Evolutionary conservation across 192 early-diverging fungal species (phyloP).

Genomic region (Powellomyces hirtus): DNA sequence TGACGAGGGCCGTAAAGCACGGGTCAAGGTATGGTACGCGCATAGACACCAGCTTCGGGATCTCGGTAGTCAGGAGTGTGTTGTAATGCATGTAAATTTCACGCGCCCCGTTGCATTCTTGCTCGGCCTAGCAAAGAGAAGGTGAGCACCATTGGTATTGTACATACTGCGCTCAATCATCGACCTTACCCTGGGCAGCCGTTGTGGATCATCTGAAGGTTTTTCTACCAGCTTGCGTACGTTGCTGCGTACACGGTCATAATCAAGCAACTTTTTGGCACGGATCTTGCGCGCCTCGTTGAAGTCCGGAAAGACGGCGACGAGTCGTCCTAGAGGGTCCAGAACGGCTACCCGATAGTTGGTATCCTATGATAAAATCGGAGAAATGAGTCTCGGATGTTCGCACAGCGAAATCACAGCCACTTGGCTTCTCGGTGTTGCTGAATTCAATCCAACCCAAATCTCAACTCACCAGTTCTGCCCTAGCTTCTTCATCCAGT

Average conservation of each 20-base stretch:
- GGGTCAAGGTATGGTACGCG: conserved; percentile 91
- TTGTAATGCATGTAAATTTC: conserved; percentile 83
- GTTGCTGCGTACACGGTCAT: conserved; percentile 72
- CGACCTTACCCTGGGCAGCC: conserved; percentile 52
- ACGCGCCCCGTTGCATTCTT: conserved; percentile 70
- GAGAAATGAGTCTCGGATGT: too few species aligned
- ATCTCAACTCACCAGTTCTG: conserved; percentile 81
- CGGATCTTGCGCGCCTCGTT: conserved; percentile 90
- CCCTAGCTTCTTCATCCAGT: conserved; percentile 75
- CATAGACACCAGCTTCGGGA: conserved; percentile 87
- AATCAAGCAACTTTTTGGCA: conserved; percentile 84
- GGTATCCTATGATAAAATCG: conserved; percentile 54
- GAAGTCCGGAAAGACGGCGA: conserved; percentile 84
- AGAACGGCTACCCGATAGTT: conserved; percentile 84
- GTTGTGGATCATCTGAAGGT: conserved; percentile 67
- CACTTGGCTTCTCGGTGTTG: neutral
- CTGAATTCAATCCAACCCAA: conserved; percentile 6
- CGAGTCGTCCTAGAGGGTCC: conserved; percentile 83
- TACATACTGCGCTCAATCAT: neutral
- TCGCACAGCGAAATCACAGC: neutral
- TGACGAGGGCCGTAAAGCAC: conserved; percentile 93
- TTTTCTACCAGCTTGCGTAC: conserved; percentile 82
- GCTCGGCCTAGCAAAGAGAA: conserved; percentile 58
- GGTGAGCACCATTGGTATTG: neutral
- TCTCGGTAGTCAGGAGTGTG: conserved; percentile 73